Conservation (phyloP, 495 filamentous ascomycete genomes). For the Penicillium argentinense region DNA sequence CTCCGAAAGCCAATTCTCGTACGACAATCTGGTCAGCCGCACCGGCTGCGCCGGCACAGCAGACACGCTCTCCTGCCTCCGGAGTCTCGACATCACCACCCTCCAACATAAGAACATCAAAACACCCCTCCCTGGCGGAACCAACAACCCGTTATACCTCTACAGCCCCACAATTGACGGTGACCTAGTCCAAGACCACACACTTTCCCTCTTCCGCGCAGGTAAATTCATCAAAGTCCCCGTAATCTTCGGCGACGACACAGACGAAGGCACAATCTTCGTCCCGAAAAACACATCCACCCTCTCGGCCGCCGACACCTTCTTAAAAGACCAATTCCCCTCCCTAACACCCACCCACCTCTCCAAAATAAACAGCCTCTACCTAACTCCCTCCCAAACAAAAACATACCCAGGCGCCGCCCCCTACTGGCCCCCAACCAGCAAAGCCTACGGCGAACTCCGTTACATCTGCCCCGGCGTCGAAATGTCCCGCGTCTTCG, state of each 20-base stretch:
- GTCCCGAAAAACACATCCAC: constrained; percentile 50
- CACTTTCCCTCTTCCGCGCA: constrained; percentile 55
- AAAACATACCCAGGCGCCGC: constrained; percentile 43
- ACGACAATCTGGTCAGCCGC: constrained; percentile 58
- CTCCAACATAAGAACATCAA: constrained; percentile 56
- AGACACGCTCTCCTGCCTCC: constrained; percentile 60
- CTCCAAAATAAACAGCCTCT: constrained; percentile 54
- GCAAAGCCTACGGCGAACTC: constrained; percentile 67
- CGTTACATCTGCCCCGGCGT: constrained; percentile 72
- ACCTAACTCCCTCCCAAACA: constrained; percentile 47
- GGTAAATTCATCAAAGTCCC: constrained; percentile 68
- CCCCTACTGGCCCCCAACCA: constrained; percentile 59
- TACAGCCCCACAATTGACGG: constrained; percentile 61
- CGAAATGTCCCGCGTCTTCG: constrained; percentile 50
- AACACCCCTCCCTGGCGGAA: constrained; percentile 53
- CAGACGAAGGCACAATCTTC: constrained; percentile 70
- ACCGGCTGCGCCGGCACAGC: constrained; percentile 49
- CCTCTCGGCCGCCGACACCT: constrained; percentile 47
- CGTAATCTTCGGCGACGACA: constrained; percentile 67
- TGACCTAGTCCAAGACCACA: constrained; percentile 58
- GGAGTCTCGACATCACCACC: constrained; percentile 42
- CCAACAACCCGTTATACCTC: constrained; percentile 51
- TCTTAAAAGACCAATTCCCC: constrained; percentile 64
- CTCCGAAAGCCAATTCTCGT: constrained; percentile 62
- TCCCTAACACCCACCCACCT: constrained; percentile 54